Percentiles rank a stretch among this genome's conserved stretches.
phyloP scores from a whole-genome alignment of 768 basidiomycete species.

The Dentipellis fragilis region DNA sequence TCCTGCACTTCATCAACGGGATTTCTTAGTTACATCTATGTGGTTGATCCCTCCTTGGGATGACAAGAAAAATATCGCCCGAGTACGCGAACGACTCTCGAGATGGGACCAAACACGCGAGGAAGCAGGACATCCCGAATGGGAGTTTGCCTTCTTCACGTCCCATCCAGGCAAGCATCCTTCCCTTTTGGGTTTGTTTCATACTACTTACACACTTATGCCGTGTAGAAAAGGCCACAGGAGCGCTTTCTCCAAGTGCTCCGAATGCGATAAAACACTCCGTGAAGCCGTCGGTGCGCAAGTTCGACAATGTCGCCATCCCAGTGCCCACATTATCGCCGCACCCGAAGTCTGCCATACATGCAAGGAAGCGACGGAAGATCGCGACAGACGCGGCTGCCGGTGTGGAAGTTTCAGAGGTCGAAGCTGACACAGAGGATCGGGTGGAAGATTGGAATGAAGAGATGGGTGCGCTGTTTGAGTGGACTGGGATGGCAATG shows the following conservation, averaged over 20 bases:
- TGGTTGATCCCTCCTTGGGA: not conserved
- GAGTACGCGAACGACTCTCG: constrained; percentile 3
- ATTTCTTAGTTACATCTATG: not conserved
- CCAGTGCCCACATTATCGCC: constrained; percentile 26
- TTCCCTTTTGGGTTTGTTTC: constrained; percentile 1
- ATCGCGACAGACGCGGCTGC: not conserved
- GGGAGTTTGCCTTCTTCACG: constrained; percentile 10
- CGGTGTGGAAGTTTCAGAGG: not conserved
- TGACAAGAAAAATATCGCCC: constrained; percentile 2
- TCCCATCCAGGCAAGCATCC: constrained; percentile 3
- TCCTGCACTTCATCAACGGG: constrained; percentile 2
- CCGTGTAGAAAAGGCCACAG: not conserved
- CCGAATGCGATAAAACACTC: not conserved
- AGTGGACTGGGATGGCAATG: constrained; percentile 67
- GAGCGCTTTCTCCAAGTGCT: not conserved
- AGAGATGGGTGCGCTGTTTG: constrained; percentile 39
- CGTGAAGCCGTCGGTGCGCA: constrained; percentile 18
- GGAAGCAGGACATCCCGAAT: constrained; percentile 9
- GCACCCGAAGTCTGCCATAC: constrained; percentile 13
- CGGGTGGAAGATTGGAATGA: constrained; percentile 41
- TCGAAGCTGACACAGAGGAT: constrained; percentile 23
- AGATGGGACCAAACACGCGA: constrained; percentile 9
- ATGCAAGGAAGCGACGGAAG: constrained; percentile 7
- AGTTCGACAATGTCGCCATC: constrained; percentile 27
- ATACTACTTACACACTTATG: not conserved